A percentile compares a stretch with the other conserved stretches of the same genome.
Evolutionary conservation across 2,329 filamentous ascomycete genomes (phyloP).

Genomic region (Didymosphaeria variabile): DNA sequence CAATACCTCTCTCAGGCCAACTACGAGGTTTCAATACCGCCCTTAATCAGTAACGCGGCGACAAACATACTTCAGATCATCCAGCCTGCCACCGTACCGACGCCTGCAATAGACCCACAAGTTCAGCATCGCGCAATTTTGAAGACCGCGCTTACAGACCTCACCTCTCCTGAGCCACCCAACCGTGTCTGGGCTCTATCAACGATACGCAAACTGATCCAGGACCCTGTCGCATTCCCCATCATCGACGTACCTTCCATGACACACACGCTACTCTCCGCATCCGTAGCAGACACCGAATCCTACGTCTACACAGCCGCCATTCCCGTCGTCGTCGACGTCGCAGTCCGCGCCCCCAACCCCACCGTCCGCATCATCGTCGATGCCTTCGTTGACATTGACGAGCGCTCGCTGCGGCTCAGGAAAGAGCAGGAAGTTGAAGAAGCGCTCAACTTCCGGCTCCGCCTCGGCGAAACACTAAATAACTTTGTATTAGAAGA

Average conservation of each 20-base stretch:
- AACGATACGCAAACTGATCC: constrained; percentile 58
- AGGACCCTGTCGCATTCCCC: constrained; percentile 58
- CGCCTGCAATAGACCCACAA: constrained; percentile 60
- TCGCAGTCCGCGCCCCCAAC: constrained; percentile 69
- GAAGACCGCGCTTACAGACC: constrained; percentile 33
- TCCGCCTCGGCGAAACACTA: constrained; percentile 70
- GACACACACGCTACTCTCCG: constrained; percentile 70
- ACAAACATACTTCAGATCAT: constrained; percentile 60
- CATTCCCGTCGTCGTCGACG: constrained; percentile 69
- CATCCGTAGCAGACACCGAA: constrained; percentile 71
- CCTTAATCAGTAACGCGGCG: constrained; percentile 38
- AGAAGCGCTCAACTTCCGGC: constrained; percentile 66
- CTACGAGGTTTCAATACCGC: constrained; percentile 19
- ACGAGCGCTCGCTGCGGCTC: constrained; percentile 50
- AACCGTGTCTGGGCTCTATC: constrained; percentile 49
- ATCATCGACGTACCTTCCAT: constrained; percentile 73
- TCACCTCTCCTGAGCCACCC: constrained; percentile 47
- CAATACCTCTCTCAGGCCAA: constrained; percentile 33
- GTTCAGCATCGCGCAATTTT: constrained; percentile 51
- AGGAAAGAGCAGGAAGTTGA: constrained; percentile 40
- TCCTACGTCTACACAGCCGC: constrained; percentile 77
- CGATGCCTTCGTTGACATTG: constrained; percentile 73
- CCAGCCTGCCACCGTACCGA: constrained; percentile 64
- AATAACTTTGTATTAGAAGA: constrained; percentile 33
- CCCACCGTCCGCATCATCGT: constrained; percentile 70